phyloP scores from a whole-genome alignment of 495 filamentous ascomycete genomes.

The Zalerion maritima region DNA sequence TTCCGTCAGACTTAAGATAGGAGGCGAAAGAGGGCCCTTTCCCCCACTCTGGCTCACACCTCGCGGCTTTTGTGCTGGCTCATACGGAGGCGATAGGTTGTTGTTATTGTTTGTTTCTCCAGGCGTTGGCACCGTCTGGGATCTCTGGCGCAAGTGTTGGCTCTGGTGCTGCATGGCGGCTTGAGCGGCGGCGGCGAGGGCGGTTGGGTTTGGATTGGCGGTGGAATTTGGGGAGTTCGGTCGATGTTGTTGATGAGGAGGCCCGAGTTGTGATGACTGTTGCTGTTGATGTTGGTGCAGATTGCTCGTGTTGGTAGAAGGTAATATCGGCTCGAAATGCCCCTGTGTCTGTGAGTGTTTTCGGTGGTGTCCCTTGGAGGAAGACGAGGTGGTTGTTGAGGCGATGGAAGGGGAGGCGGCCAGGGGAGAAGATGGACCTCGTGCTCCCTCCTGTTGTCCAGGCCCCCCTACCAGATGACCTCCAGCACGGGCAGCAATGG shows the following conservation, averaged over 20 bases:
- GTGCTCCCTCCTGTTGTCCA: too few relatives aligned
- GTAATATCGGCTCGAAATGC: conserved; percentile 76
- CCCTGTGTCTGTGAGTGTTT: conserved; percentile 63
- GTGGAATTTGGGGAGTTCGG: conserved; percentile 18
- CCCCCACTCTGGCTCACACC: conserved; percentile 24
- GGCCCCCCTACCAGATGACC: conserved; percentile 20
- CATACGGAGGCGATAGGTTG: too few relatives aligned
- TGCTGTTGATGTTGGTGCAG: too few relatives aligned
- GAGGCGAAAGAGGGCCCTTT: conserved; percentile 39
- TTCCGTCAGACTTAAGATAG: conserved; percentile 38
- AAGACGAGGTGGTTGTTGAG: conserved; percentile 20
- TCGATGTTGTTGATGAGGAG: conserved; percentile 11
- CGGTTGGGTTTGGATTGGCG: conserved; percentile 32
- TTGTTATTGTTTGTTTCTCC: conserved; percentile 19
- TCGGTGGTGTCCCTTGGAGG: conserved; percentile 26
- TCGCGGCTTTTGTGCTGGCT: conserved; percentile 18
- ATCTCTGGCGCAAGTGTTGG: conserved; percentile 49
- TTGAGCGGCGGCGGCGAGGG: conserved; percentile 64
- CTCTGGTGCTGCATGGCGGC: conserved; percentile 66
- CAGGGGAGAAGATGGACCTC: too few relatives aligned
- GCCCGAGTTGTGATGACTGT: conserved; percentile 32
- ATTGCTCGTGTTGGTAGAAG: conserved; percentile 46
- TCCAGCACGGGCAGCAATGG: conserved; percentile 23
- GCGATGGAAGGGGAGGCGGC: too few relatives aligned
- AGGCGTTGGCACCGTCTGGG: conserved; percentile 46